Evolutionary conservation across 192 early-diverging fungal species (phyloP).

Genomic region (Coemansia reversa): DNA sequence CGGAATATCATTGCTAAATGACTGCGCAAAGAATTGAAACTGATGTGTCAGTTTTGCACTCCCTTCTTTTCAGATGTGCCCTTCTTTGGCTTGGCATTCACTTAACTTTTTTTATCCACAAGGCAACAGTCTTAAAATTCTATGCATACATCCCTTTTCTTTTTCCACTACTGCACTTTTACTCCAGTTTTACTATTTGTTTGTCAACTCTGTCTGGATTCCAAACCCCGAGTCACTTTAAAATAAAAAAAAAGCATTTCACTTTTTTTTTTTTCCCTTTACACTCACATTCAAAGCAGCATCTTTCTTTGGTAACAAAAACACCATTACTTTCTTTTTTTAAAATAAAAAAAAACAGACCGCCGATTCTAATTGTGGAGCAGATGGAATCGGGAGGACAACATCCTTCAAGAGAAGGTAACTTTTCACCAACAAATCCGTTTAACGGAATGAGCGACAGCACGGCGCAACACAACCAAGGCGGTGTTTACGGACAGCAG

Average conservation of each 20-base stretch:
- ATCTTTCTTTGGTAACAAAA: not conserved
- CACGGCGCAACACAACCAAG: conserved; percentile 12
- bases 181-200: not conserved
- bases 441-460: conserved; percentile 35
- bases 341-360: not conserved
- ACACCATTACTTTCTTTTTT: not conserved
- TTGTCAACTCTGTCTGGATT: not conserved
- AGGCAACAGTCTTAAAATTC: no score
- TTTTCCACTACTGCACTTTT: not conserved
- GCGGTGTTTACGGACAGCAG: not conserved
- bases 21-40: not conserved
- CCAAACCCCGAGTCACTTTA: not conserved
- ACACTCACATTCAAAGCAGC: not conserved
- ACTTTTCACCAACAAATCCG: conserved; percentile 49
- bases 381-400: conserved; percentile 28
- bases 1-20: no score
- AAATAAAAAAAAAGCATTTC: not conserved
- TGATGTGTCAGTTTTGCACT: not conserved
- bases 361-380: not conserved
- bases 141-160: no score
- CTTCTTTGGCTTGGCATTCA: not conserved
- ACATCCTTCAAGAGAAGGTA: conserved; percentile 17
- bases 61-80: not conserved
- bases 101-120: not conserved
- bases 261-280: not conserved